Evolutionary conservation across 1,139 yeast genomes (phyloP), one percentile per base, ranked within the genome.

Genomic region (Lodderomyces jiufengensis): DNA sequence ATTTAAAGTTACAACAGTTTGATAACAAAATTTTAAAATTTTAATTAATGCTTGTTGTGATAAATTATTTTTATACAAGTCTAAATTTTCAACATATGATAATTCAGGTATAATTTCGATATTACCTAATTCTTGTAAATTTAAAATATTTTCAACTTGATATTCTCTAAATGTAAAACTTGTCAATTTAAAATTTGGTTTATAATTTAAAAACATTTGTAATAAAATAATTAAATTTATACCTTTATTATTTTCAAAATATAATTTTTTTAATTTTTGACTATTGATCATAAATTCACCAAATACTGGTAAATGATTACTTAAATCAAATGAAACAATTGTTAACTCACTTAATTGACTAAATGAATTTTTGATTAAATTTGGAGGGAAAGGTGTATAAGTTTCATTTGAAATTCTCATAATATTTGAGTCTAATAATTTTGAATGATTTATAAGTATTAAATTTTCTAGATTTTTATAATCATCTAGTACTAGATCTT

Each of bases 221-320:
- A 67, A 42, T 27, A 67, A 57, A n/a, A 51, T 51, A 9, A 54
- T 44, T 20, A 67, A 40, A 8, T 59, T 41, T 23, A 68, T 50
- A 24, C 52, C 54, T 4, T 43, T 42, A 44, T 67, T 67, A 38
- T 67, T 63, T 41, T 69, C 75, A 26, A 68, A 44, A 22, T 52
- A 52, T 4, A 68, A 23, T 9, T 41, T 50, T 23, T 38, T 48
- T 12, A 68, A 45, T 3, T 47, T 34, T 0, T 48, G 42, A 4
- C 54, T 38, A 1, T 37, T 42, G 2, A 51, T 33, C n/a, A 66
- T 40, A 32, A 66, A 63, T 3, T 49, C 47, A 3, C 70, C 70
- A 23, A 66, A 54, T 6, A 36, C 38, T 9, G 59, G 65, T 13
- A 59, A 51, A 21, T 44, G 42, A 36, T 57, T 54, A 3, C 43